Evolutionary conservation across 176 grass and related monocot genomes (phyloP), one percentile per base, ranked within the genome.

Genomic region (Chrysopogon serrulatus): DNA sequence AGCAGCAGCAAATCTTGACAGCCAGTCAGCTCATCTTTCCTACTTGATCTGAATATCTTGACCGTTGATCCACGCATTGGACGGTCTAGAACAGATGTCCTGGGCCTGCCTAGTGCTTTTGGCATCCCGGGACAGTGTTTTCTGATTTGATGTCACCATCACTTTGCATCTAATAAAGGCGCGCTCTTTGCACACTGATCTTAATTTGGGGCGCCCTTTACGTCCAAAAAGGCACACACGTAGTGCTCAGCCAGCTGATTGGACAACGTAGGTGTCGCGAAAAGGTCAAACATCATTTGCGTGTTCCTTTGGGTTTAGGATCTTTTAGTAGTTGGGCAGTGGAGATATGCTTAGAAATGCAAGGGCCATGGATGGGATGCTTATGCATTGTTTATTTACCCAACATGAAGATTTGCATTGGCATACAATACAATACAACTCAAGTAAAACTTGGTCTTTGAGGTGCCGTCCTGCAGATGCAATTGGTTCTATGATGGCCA

Each of bases 221-320:
- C 15, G 64, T 71, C 65, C 51, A 78, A 48, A 85, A 60, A 67
- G 24, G 16, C 39, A 28, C 49, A 59, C 62, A 77, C 45, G 12
- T 74, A 28, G 47, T 3, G 30, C 48, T 53, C 24, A 15, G 62
- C 36, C 70, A 73, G 70, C 47, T 69, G 64, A 68, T 74, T 43
- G 78, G 57, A 26, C 43, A 80, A 54, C 19, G n/a, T 33, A 18
- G 26, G 48, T 87, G 77, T 54, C 43, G 71, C 45, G 1, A 68
- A 76, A 81, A 76, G 85, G 85, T 82, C 71, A 76, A 81, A 74
- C 60, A 87, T 45, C 44, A 43, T 49, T 82, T 69, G 85, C 71
- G 79, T 87, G 39, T 62, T 48, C 48, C 86, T 62, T 82, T 82
- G 39, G 72, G 79, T 62, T 82, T 77, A 39, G 79, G 71, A 68